Base-by-base conservation (phyloP, 2,329 filamentous ascomycete genomes). In the Aureobasidium pullulans region DNA sequence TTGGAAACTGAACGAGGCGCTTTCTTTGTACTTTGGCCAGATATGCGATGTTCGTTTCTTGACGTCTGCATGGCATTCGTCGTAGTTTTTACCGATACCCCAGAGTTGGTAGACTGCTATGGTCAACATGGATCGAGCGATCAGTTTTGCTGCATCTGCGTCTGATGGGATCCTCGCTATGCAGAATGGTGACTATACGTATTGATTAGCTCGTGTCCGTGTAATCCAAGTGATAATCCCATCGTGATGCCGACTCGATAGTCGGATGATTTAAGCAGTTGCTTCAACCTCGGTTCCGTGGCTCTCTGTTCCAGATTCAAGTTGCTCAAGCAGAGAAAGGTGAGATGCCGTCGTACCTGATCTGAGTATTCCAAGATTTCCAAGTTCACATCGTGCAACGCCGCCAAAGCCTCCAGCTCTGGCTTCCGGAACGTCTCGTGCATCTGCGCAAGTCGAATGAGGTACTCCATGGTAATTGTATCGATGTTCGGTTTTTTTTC, bases 391-490 rank as follows among this genome's bases (percentile, higher is more conserved):
- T 79, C 79, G 59, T 85, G 82, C 5, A 93, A 71, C 9, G 84
- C 76, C 4, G 90, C 91, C 19, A 99, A 78, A 28, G 94, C 86
- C 68, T 93, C 78, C 13, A 96, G 82, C 73, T 99, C 94, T 3
- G 92, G 84, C 59, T 85, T 79, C 40, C 93, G 87, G 71, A 99
- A 99, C n/a, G 84, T 87, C 76, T 96, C 90, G 72, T 97, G 92
- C 61, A 83, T 80, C 73, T 97, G 94, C 46, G 87, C 88, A 71
- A 97, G 91, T 67, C 93, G 89, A 64, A 99, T 85, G 62, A 99
- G 81, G 69, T 89, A 97, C 63, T 95, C 84, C 84, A 82, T 82
- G 69, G 23, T 57, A 2, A 6, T 6, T 6, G 4, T 23, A 4
- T 49, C 6, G 16, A 16, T 10, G 9, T 29, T n/a, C n/a, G 11